phyloP scores from a whole-genome alignment of 148 eudicot genomes.

The Cornus suecica region DNA sequence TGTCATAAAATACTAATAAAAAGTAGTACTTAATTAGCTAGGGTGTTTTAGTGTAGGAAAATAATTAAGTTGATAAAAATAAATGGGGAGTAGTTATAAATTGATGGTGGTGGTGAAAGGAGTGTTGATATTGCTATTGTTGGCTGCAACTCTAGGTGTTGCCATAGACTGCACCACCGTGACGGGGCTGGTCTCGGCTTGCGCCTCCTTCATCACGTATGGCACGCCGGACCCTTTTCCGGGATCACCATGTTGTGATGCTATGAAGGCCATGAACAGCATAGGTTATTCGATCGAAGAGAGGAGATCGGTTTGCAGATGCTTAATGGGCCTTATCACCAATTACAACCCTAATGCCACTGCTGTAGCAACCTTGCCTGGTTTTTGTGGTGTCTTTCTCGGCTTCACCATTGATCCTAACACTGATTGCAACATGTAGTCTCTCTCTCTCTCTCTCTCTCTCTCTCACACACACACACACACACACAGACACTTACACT shows the following conservation, averaged over 20 bases:
- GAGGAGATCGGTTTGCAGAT: conserved; percentile 52
- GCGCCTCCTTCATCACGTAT: conserved; percentile 65
- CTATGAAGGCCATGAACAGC: conserved; percentile 46
- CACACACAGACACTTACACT: too few species aligned
- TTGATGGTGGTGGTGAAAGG: neutral
- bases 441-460: neutral
- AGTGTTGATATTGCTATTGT: conserved; percentile 5
- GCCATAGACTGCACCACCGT: conserved; percentile 60
- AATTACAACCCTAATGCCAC: conserved; percentile 62
- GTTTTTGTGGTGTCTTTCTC: conserved; percentile 82
- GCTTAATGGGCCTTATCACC: conserved; percentile 73
- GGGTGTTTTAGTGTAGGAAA: neutral
- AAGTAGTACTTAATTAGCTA: too few species aligned
- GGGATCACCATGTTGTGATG: conserved; percentile 77
- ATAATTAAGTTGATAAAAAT: too few species aligned
- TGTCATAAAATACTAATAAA: neutral
- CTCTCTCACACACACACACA: neutral
- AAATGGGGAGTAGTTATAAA: neutral
- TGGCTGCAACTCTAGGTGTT: conserved; percentile 3
- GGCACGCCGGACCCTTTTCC: conserved; percentile 85
- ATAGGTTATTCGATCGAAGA: conserved; percentile 42
- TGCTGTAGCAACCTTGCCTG: conserved; percentile 81
- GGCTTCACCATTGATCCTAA: conserved; percentile 84
- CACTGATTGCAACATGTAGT: conserved; percentile 68
- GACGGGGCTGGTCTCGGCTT: conserved; percentile 57